phyloP scores from a whole-genome alignment of 768 basidiomycete species.

The Rickenella mellea region DNA sequence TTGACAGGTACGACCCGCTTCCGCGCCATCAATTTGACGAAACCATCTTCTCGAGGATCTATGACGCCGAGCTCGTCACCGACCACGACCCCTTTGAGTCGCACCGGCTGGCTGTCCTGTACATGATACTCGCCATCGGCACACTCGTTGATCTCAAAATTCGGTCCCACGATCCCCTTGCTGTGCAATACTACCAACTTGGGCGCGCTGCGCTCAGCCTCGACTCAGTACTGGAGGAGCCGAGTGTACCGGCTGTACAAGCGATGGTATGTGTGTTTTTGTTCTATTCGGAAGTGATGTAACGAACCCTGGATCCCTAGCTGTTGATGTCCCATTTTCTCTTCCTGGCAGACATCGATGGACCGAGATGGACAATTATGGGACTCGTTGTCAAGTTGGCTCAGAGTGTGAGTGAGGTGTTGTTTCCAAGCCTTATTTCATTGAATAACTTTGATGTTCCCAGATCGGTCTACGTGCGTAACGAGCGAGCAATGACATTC shows the following conservation, averaged over 20 bases:
- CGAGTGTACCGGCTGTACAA: constrained; percentile 53
- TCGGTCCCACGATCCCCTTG: constrained; percentile 42
- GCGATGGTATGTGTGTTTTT: constrained; percentile 41
- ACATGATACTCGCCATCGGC: constrained; percentile 57
- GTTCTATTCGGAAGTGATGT: constrained; percentile 3
- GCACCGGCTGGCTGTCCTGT: constrained; percentile 51
- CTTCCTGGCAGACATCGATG: constrained; percentile 37
- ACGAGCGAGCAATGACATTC: neutral
- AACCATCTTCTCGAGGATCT: constrained; percentile 41
- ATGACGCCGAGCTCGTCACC: constrained; percentile 23
- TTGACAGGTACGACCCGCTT: constrained; percentile 56
- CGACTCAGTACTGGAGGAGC: constrained; percentile 57
- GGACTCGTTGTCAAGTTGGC: constrained; percentile 63
- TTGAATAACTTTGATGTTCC: constrained; percentile 12
- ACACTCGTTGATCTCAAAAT: constrained; percentile 50
- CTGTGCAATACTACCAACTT: constrained; percentile 51
- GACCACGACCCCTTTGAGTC: constrained; percentile 25
- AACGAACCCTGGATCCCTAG: constrained; percentile 23
- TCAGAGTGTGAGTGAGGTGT: constrained; percentile 41
- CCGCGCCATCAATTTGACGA: constrained; percentile 46
- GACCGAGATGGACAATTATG: constrained; percentile 61
- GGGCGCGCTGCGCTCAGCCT: constrained; percentile 49
- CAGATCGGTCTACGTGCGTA: constrained; percentile 62
- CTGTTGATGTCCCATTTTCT: constrained; percentile 44
- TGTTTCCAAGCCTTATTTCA: constrained; percentile 6